Evolutionary conservation across 306 rosid species (phyloP).

Genomic region (Hippophae gyantsensis): DNA sequence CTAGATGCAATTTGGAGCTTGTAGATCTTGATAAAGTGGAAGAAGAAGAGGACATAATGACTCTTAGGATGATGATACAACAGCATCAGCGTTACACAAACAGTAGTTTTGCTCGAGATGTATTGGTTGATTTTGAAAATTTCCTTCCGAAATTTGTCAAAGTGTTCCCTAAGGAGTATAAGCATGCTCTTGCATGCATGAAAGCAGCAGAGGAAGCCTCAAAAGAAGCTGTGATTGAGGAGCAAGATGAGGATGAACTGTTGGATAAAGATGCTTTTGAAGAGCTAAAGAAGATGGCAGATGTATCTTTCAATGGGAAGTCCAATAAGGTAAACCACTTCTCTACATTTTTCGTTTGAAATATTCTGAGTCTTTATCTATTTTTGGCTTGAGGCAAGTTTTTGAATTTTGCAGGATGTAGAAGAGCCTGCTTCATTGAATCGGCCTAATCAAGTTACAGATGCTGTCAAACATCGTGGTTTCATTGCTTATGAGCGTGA

Average conservation of each 20-base stretch:
- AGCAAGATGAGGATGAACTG: constrained; percentile 42
- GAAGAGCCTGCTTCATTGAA: constrained; percentile 37
- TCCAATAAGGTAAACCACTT: constrained; percentile 34
- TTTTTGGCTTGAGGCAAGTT: not conserved
- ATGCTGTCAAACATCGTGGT: constrained; percentile 86
- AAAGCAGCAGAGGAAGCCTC: constrained; percentile 49
- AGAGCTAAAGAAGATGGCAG: constrained; percentile 83
- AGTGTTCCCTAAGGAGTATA: constrained; percentile 87
- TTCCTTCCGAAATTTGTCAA: constrained; percentile 77
- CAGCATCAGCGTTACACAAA: constrained; percentile 95
- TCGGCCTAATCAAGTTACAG: constrained; percentile 61
- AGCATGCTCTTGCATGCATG: constrained; percentile 61
- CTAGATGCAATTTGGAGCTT: constrained; percentile 83
- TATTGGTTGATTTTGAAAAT: constrained; percentile 60
- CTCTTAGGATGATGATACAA: constrained; percentile 81
- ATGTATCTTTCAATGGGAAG: constrained; percentile 56
- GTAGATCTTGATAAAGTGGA: constrained; percentile 86
- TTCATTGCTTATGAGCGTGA: constrained; percentile 92
- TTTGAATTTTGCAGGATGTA: constrained; percentile 19
- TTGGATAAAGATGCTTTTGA: constrained; percentile 76
- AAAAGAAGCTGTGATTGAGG: constrained; percentile 35
- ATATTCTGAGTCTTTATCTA: not conserved
- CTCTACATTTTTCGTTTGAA: not conserved
- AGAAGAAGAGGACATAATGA: constrained; percentile 65
- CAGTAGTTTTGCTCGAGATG: constrained; percentile 71